These are phyloP conservation scores for Pseudonitzschia delicatissima DNA, from an alignment of 108 stramenopile species.

Conservation along the genomic window DNA sequence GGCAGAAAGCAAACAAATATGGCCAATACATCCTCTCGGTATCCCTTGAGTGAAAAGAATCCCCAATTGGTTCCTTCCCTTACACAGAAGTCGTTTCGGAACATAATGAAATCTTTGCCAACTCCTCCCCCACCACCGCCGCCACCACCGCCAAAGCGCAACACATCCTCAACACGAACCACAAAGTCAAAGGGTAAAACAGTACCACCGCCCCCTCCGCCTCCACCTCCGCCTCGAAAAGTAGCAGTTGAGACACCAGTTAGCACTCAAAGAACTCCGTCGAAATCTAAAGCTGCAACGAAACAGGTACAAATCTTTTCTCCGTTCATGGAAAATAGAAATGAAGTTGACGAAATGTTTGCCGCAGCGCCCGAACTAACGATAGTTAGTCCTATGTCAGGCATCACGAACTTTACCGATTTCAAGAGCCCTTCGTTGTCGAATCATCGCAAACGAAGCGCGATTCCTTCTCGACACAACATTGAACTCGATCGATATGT, in stretches of 20 bases:
- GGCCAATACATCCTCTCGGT: background rate
- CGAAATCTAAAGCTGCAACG: background rate
- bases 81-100: background rate
- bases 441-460: background rate
- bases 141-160: constrained; percentile 1
- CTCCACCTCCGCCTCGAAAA: background rate
- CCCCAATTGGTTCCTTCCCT: background rate
- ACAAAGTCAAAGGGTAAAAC: background rate
- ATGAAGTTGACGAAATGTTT: constrained; percentile 2
- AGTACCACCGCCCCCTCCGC: constrained; percentile 15
- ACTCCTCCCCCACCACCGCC: constrained; percentile 15
- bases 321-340: background rate
- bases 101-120: background rate
- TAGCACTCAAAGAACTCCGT: background rate
- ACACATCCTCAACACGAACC: background rate
- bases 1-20: background rate
- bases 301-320: background rate
- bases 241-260: background rate
- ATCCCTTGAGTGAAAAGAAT: background rate
- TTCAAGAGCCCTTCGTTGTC: constrained; percentile 9
- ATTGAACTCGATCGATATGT: constrained; percentile 30
- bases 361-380: constrained; percentile 5
- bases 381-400: constrained; percentile 29
- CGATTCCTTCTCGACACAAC: constrained; percentile 12
- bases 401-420: constrained; percentile 25